Evolutionary conservation across 345 rosid species (phyloP).

Genomic region (Boechera divaricarpa): DNA sequence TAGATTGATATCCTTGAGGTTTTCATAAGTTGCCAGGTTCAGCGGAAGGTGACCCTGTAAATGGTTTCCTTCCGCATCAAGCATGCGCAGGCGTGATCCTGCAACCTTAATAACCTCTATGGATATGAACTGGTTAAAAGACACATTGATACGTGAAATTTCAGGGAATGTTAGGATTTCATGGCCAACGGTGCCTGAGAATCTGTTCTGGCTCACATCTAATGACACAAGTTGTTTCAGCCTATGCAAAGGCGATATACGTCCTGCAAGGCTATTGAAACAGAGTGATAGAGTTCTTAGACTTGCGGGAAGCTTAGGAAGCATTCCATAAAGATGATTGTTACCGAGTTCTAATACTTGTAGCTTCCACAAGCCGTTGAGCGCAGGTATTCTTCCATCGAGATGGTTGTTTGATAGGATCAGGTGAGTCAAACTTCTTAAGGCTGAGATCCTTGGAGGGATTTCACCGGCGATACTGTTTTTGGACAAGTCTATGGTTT

Average conservation of each 20-base stretch:
- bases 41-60: conserved; percentile 55
- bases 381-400: conserved; percentile 56
- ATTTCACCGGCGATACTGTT: conserved; percentile 56
- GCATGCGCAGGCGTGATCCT: conserved; percentile 46
- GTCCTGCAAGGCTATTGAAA: conserved; percentile 56
- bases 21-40: conserved; percentile 49
- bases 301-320: conserved; percentile 57
- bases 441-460: conserved; percentile 48
- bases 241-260: conserved; percentile 42
- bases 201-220: conserved; percentile 60
- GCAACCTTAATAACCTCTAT: conserved; percentile 42
- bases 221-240: conserved; percentile 44
- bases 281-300: conserved; percentile 51
- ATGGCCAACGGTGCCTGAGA: conserved; percentile 48
- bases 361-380: conserved; percentile 59
- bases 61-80: conserved; percentile 57
- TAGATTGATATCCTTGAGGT: conserved; percentile 51
- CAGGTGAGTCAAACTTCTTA: conserved; percentile 51
- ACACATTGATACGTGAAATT: conserved; percentile 49
- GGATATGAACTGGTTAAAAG: conserved; percentile 52
- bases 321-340: conserved; percentile 54
- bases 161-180: conserved; percentile 53
- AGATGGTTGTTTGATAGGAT: conserved; percentile 52
- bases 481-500: conserved; percentile 50
- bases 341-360: conserved; percentile 50